Evolutionary conservation across 345 rosid species (phyloP), one percentile per base, ranked within the genome.

Genomic region (Populus pruinosa): DNA sequence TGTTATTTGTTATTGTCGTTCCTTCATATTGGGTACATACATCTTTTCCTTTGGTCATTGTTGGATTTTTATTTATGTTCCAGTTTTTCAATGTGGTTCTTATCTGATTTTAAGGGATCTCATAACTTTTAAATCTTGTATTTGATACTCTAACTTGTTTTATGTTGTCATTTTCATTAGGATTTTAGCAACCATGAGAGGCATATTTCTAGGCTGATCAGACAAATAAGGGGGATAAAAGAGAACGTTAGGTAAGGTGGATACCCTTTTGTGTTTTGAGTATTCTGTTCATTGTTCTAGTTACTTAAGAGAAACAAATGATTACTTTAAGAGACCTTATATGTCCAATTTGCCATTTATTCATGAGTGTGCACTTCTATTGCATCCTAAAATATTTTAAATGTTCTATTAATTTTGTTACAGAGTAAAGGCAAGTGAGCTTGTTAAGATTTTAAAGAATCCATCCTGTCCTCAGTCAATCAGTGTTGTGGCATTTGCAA

Each of bases 381-480:
- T 64, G 43, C 64, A 0, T 55, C 68, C 69, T 50, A 20, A 18
- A 18, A 43, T 21, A 43, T 43, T 27, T 67, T 27, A 16, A 21
- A 36, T 56, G 20, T 27, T 56, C 8, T 61, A 16, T 8, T n/a
- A 33, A 61, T 56, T 25, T 55, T 5, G 76, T 80, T 85, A 89
- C 96, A 96, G 99, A 44, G 67, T 86, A 50, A 93, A 91, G 85
- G 89, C 89, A 75, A 87, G 47, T 67, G 98, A 92, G 70, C 89
- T 96, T 73, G 33, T 88, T 69, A 90, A 90, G 80, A 88, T 93
- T 81, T 79, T 93, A 29, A 92, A 69, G 71, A 88, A 87, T 85
- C 88, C 94, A 79, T 78, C 82, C 61, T 96, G 93, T 64, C 95
- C 99, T 13, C 91, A 87, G 74, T 83, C 98, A 67, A 85, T 96